These are phyloP conservation scores for Curvularia verruculosa DNA, from an alignment of 2,329 filamentous ascomycete genomes.

Conservation along the genomic window DNA sequence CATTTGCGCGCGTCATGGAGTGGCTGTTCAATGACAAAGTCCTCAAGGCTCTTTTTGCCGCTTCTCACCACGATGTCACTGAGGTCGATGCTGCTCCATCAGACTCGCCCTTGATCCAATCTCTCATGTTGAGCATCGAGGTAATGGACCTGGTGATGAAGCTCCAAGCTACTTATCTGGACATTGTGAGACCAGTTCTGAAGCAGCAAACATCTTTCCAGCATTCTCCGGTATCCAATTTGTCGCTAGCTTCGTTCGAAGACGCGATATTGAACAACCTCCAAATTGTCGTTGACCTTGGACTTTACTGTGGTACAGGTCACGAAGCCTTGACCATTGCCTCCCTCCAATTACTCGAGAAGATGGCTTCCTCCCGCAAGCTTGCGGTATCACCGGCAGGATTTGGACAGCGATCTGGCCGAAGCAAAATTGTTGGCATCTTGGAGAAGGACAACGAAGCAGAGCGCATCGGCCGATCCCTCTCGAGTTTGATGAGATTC, in stretches of 20 bases:
- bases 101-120: slow-evolving; percentile 80
- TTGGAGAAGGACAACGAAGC: slow-evolving; percentile 81
- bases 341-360: slow-evolving; percentile 82
- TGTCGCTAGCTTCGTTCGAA: slow-evolving; percentile 85
- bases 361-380: slow-evolving; percentile 81
- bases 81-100: slow-evolving; percentile 74
- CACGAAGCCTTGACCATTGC: slow-evolving; percentile 80
- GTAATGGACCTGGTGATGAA: slow-evolving; percentile 83
- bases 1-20: slow-evolving; percentile 94
- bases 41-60: slow-evolving; percentile 76
- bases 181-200: slow-evolving; percentile 82
- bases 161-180: slow-evolving; percentile 87
- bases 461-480: slow-evolving; percentile 76
- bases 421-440: slow-evolving; percentile 87
- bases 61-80: slow-evolving; percentile 75
- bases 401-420: slow-evolving; percentile 66
- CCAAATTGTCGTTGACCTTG: slow-evolving; percentile 78
- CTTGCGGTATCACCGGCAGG: slow-evolving; percentile 74
- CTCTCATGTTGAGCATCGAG: slow-evolving; percentile 79
- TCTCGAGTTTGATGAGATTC: slow-evolving; percentile 70
- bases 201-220: slow-evolving; percentile 68
- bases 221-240: slow-evolving; percentile 69
- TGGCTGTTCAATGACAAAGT: slow-evolving; percentile 97
- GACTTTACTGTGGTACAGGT: slow-evolving; percentile 83
- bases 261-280: slow-evolving; percentile 87